These are phyloP conservation scores for Ophiocordyceps camponoti-leonardi DNA, from an alignment of 2,329 filamentous ascomycete genomes.

Conservation along the genomic window DNA sequence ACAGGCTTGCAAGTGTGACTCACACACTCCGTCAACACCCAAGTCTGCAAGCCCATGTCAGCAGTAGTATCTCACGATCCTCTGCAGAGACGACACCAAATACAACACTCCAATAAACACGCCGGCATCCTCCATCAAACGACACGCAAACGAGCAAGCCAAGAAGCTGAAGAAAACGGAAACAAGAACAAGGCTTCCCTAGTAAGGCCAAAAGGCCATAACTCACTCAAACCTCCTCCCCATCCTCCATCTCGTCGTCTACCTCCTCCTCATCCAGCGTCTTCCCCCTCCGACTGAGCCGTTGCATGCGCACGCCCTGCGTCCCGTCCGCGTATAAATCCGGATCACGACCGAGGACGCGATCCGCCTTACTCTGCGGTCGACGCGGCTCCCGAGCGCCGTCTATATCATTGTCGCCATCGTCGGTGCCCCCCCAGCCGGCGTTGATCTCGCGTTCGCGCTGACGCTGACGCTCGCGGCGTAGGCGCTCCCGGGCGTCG, in stretches of 20 bases:
- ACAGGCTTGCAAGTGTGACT: too few relatives aligned
- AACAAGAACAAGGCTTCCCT: neutral
- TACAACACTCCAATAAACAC: too few relatives aligned
- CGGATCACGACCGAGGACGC: constrained; percentile 38
- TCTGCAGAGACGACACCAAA: too few relatives aligned
- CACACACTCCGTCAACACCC: too few relatives aligned
- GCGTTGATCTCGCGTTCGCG: constrained; percentile 45
- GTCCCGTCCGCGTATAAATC: constrained; percentile 34
- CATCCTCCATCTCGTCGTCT: constrained; percentile 17
- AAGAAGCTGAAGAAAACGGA: neutral
- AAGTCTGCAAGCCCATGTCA: too few relatives aligned
- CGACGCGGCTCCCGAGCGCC: neutral
- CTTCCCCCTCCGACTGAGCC: constrained; percentile 27
- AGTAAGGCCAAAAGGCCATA: neutral
- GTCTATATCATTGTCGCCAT: constrained; percentile 7
- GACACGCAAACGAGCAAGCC: too few relatives aligned
- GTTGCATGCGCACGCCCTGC: constrained; percentile 25
- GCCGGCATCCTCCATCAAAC: too few relatives aligned
- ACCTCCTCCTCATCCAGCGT: constrained; percentile 25
- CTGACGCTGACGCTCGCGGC: constrained; percentile 39
- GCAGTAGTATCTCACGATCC: too few relatives aligned
- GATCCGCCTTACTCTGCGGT: constrained; percentile 37
- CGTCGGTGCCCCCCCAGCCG: constrained; percentile 39
- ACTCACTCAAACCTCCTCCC: constrained; percentile 10
- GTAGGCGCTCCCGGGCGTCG: constrained; percentile 49